Evolutionary conservation across 495 filamentous ascomycete species (phyloP), one percentile per base, ranked within the genome.

Genomic region (Penicillium silybi): DNA sequence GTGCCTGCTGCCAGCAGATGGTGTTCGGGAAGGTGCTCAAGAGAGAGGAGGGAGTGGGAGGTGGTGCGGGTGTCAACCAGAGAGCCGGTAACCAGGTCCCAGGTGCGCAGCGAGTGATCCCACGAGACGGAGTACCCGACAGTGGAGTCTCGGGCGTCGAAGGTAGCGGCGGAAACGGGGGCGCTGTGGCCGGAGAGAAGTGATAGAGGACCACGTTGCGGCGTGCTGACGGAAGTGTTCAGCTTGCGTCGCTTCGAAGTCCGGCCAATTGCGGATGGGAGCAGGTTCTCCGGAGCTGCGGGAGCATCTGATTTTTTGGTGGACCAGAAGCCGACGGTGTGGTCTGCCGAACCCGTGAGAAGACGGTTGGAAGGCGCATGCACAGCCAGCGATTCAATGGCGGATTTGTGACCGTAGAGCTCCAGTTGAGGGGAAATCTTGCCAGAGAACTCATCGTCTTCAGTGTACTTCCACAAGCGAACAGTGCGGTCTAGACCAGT

Each of bases 101-200:
- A 88, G 0, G 93, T 97, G 20, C 83, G 85, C 53, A 97, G 74
- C 0, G 88, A 87, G 70, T 96, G 91, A 74, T 97, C 93, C 77
- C 86, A 86, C 18, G 89, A 91, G 2, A 80, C 78, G 0, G 90
- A 91, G 76, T 98, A 97, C 27, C 86, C 92, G 20, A 97, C 86
- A 10, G 88, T 96, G 23, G 83, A 68, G 72, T 97, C 93, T 41
- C 79, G 77, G 1, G 85, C 86, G 64, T 92, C 86, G 74, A 97
- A 98, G 32, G 89, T 80, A 17, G 84, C 86, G 27, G 82, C 84
- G 1, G 85, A 85, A 11, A 92, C 87, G 3, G 86, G 80, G 0
- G 78, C 78, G 1, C 79, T 83, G 75, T 97, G 92, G 17, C 80
- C 80, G 2, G 77, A 75, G 46, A 96, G 72, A 26, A 92, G 73